These are phyloP conservation scores for Sporothrix schenckii DNA, from an alignment of 2,329 filamentous ascomycete genomes.

Conservation along the genomic window DNA sequence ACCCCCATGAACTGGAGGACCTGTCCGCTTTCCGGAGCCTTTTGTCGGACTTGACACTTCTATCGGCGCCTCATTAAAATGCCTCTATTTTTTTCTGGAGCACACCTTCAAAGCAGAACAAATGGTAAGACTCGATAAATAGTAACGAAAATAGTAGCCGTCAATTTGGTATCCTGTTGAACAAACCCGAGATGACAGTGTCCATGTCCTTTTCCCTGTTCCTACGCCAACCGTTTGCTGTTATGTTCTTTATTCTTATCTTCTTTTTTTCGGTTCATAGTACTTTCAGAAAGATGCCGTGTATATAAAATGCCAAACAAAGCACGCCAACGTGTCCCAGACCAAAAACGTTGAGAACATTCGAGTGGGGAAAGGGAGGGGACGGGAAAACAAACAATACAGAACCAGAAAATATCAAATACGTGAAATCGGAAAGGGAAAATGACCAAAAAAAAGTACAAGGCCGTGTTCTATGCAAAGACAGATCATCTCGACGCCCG, in stretches of 20 bases:
- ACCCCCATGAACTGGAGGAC: not conserved
- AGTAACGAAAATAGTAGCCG: not conserved
- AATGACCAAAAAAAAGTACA: not conserved
- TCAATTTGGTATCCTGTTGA: slow-evolving; percentile 32
- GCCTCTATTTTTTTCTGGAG: not conserved
- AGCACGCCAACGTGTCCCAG: slow-evolving; percentile 20
- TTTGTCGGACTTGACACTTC: not conserved
- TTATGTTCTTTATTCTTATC: not conserved
- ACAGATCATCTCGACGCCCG: not conserved
- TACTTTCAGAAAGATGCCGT: slow-evolving; percentile 12
- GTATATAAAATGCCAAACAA: slow-evolving; percentile 3
- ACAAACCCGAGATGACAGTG: slow-evolving; percentile 29
- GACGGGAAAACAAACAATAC: not conserved
- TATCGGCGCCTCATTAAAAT: not conserved
- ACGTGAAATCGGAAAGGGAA: not conserved
- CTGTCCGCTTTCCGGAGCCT: not conserved
- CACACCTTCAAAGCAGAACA: not conserved
- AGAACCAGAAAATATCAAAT: not conserved
- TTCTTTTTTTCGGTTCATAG: not conserved
- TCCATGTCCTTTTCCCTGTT: slow-evolving; percentile 23
- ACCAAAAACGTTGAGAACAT: slow-evolving; percentile 21
- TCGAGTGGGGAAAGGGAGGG: not conserved
- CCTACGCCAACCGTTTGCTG: slow-evolving; percentile 14
- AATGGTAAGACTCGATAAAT: not conserved
- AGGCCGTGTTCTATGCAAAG: slow-evolving; percentile 21